Percentiles rank a stretch among this genome's conserved stretches.
Conservation (phyloP, 2,329 filamentous ascomycete genomes). For the Neonectria faginata region DNA sequence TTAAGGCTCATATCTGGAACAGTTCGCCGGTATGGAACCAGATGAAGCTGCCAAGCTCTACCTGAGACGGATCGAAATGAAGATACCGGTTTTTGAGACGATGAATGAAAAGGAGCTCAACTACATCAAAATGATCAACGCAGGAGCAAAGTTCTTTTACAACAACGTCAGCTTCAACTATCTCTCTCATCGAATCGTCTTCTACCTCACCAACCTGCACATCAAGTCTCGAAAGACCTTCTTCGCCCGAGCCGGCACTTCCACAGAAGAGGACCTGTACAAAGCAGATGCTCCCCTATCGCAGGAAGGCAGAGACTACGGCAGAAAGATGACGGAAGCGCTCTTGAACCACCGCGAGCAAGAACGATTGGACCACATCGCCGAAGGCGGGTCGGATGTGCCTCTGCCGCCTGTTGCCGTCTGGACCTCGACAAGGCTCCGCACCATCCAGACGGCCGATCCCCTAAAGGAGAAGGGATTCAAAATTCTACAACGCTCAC, state of each 20-base stretch:
- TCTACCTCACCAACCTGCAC: slow-evolving; percentile 96
- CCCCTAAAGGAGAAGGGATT: slow-evolving; percentile 83
- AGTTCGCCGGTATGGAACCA: slow-evolving; percentile 92
- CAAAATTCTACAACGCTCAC: slow-evolving; percentile 89
- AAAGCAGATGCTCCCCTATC: slow-evolving; percentile 90
- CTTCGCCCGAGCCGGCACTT: slow-evolving; percentile 88
- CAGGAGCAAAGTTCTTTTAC: slow-evolving; percentile 90
- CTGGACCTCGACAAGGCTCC: slow-evolving; percentile 93
- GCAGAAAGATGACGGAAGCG: slow-evolving; percentile 85
- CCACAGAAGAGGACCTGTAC: slow-evolving; percentile 90
- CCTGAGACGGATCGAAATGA: slow-evolving; percentile 86
- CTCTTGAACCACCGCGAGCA: slow-evolving; percentile 85
- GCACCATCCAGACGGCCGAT: slow-evolving; percentile 90
- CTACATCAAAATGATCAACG: slow-evolving; percentile 99
- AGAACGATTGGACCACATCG: slow-evolving; percentile 77
- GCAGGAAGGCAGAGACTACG: slow-evolving; percentile 82
- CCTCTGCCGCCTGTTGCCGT: slow-evolving; percentile 85
- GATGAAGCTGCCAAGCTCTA: slow-evolving; percentile 95
- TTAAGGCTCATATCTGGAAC: slow-evolving; percentile 18
- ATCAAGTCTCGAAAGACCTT: slow-evolving; percentile 96
- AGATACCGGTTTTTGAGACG: slow-evolving; percentile 95
- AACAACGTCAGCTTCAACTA: slow-evolving; percentile 99
- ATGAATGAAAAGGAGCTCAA: slow-evolving; percentile 96
- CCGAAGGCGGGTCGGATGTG: slow-evolving; percentile 73
- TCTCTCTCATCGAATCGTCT: slow-evolving; percentile 95